Conservation (phyloP, 2,329 filamentous ascomycete genomes). For the Talaromyces verruculosus region DNA sequence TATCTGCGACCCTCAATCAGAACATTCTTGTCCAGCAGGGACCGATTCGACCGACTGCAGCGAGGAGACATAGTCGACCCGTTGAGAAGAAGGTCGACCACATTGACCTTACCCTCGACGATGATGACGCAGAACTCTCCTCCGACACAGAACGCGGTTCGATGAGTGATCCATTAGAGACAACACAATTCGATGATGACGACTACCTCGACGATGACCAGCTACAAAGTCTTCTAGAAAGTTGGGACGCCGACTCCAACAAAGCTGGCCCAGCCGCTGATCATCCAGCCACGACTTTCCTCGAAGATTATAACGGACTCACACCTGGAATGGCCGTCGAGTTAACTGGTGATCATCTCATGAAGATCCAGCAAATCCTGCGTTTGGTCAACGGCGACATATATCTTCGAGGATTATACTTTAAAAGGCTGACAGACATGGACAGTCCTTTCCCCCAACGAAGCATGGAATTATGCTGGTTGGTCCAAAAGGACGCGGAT, state of each 20-base stretch:
- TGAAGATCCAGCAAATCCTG: constrained; percentile 43
- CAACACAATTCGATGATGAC: constrained; percentile 21
- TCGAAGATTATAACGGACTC: constrained; percentile 24
- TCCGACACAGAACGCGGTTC: constrained; percentile 18
- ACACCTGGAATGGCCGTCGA: constrained; percentile 37
- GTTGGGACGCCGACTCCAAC: constrained; percentile 24
- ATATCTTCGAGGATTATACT: constrained; percentile 41
- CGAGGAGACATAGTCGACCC: background rate
- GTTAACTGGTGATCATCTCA: constrained; percentile 40
- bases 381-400: constrained; percentile 27
- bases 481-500: constrained; percentile 37
- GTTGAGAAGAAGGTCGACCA: background rate
- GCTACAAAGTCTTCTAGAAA: constrained; percentile 24
- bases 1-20: background rate
- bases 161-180: background rate
- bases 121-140: background rate
- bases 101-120: constrained; percentile 13
- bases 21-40: background rate
- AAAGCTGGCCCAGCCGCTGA: background rate
- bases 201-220: constrained; percentile 33
- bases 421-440: constrained; percentile 35
- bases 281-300: background rate
- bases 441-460: constrained; percentile 39
- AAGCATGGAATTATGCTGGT: constrained; percentile 49
- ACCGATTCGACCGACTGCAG: background rate